Evolutionary conservation across 2,329 filamentous ascomycete genomes (phyloP).

Genomic region (Diaporthe helianthi): DNA sequence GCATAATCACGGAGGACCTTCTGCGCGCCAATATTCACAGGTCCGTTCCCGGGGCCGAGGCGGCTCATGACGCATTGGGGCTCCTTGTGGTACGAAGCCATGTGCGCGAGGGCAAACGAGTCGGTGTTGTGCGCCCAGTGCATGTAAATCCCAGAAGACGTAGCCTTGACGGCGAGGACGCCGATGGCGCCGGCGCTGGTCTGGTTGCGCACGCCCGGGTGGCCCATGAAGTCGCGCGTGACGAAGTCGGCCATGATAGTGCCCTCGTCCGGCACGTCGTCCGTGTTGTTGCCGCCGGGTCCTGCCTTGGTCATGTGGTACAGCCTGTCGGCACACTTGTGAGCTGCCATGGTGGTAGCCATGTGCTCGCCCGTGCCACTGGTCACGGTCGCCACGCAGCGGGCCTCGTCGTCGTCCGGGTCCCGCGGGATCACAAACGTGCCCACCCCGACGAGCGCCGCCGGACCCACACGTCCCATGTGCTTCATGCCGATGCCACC

Average conservation of each 20-base stretch:
- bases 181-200: conserved; percentile 88
- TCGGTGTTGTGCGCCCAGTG: conserved; percentile 98
- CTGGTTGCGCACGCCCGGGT: conserved; percentile 82
- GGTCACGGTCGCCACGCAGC: conserved; percentile 82
- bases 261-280: conserved; percentile 72
- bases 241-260: conserved; percentile 79
- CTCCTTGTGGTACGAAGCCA: conserved; percentile 78
- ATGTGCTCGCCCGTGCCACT: conserved; percentile 98
- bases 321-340: conserved; percentile 83
- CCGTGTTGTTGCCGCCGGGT: conserved; percentile 67
- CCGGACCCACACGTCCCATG: conserved; percentile 87
- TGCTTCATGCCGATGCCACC: conserved; percentile 99
- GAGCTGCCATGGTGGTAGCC: conserved; percentile 91
- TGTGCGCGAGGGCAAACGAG: conserved; percentile 83
- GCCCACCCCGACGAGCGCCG: conserved; percentile 89
- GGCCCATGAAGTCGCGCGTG: conserved; percentile 87
- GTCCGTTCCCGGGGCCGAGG: conserved; percentile 55
- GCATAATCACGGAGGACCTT: conserved; percentile 47
- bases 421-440: conserved; percentile 86
- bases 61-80: conserved; percentile 91
- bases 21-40: conserved; percentile 61
- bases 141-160: conserved; percentile 75
- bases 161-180: conserved; percentile 88
- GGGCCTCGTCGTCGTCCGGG: conserved; percentile 70
- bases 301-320: conserved; percentile 73